phyloP scores from a whole-genome alignment of 2,329 filamentous ascomycete species.

The Ophiocordyceps camponoti-floridani region DNA sequence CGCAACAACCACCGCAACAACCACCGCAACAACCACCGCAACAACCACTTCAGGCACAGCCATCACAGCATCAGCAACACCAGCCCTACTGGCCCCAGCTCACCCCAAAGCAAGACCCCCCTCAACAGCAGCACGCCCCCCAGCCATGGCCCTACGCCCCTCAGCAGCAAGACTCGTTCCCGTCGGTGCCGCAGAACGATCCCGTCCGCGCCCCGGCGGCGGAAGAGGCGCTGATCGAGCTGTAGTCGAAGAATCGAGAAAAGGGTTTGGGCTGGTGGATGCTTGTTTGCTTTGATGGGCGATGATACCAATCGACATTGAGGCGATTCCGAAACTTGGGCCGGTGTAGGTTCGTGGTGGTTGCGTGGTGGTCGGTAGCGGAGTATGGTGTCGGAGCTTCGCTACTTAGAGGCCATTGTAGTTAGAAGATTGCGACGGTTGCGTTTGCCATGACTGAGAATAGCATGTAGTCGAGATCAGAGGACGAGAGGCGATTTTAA shows the following conservation, averaged over 20 bases:
- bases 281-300: too few relatives aligned
- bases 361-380: too few relatives aligned
- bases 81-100: conserved; percentile 19
- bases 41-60: conserved; percentile 13
- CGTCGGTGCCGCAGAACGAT: conserved; percentile 34
- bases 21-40: conserved; percentile 12
- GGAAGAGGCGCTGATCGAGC: conserved; percentile 67
- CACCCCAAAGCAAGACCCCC: conserved; percentile 11
- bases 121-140: conserved; percentile 13
- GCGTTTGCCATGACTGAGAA: too few relatives aligned
- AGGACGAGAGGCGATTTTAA: too few relatives aligned
- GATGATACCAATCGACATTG: too few relatives aligned
- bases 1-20: conserved; percentile 1
- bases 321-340: too few relatives aligned
- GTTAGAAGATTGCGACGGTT: too few relatives aligned
- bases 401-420: too few relatives aligned
- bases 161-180: conserved; percentile 45
- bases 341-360: too few relatives aligned
- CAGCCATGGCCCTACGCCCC: conserved; percentile 26
- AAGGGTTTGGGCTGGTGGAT: background rate
- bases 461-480: too few relatives aligned
- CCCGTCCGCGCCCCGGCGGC: conserved; percentile 29
- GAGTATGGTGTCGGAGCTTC: too few relatives aligned
- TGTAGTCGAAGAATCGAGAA: conserved; percentile 23
- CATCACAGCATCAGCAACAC: conserved; percentile 12